Base-by-base conservation (phyloP, 208 protist genomes). In the Crithidia fasciculata region DNA sequence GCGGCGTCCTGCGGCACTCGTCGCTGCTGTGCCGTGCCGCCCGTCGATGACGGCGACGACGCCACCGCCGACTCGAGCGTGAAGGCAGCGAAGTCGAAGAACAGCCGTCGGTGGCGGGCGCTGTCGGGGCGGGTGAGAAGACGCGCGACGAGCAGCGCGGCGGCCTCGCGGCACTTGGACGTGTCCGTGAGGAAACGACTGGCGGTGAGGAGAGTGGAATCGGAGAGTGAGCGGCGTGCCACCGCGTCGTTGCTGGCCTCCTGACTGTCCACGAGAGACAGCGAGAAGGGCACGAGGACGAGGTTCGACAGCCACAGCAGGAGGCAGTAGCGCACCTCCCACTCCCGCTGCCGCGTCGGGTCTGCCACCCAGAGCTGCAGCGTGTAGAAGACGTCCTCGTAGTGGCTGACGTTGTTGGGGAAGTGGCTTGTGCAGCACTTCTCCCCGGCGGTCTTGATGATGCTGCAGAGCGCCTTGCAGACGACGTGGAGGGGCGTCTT, bases 291-390 rank as follows among this genome's bases (percentile, higher is more conserved):
- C 8, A 99, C 91, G 19, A 99, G 88, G 10, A 98, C 87, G 37
- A 99, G 84, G 62, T 99, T 95, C 28, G 92, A 98, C 0, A 99
- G 86, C 98, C 98, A 99, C 5, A 99, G 78, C 39, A 99, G 78
- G 36, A 99, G 75, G 61, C 98, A 90, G 88, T 99, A 99, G 56
- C 97, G 89, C 59, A 95, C 88, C 79, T 99, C 91, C 98, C 98
- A 99, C 74, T 93, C 87, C 18, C 85, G 85, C 55, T 80, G 90
- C 52, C 74, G 81, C 4, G 44, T 73, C 19, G 65, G 69, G 72
- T 83, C 80, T 10, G 52, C 28, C 63, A 88, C 81, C 90, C 90
- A 96, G 62, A 82, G 82, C 61, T 84, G 79, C 43, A 96, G 71
- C 37, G 88, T 75, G 74, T 94, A 93, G 70, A 93, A 96, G 56